A percentile compares a stretch with the other conserved stretches of the same genome.
Evolutionary conservation across 2,329 filamentous ascomycete genomes (phyloP).

Genomic region (Zopfia rhizophila): DNA sequence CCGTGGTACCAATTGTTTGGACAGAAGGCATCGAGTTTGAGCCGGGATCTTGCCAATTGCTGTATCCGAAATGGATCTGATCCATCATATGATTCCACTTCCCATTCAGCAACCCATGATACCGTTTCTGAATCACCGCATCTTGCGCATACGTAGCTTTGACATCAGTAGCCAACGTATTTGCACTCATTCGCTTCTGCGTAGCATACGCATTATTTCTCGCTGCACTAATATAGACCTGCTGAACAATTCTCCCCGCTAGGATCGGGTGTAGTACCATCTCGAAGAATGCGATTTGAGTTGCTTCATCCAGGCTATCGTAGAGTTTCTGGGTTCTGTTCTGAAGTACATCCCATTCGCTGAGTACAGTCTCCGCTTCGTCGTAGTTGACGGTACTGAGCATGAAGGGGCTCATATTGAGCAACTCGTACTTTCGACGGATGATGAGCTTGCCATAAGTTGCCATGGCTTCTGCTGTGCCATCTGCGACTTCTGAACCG

Average conservation of each 20-base stretch:
- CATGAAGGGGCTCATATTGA: slow-evolving; percentile 66
- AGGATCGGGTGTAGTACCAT: slow-evolving; percentile 67
- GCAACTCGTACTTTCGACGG: slow-evolving; percentile 68
- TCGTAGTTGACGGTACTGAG: slow-evolving; percentile 65
- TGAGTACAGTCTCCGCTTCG: slow-evolving; percentile 66
- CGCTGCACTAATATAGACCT: slow-evolving; percentile 33
- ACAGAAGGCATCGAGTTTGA: slow-evolving; percentile 71
- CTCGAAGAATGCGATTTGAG: slow-evolving; percentile 68
- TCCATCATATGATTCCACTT: slow-evolving; percentile 47
- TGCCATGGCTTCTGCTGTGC: slow-evolving; percentile 62
- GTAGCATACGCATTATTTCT: slow-evolving; percentile 34
- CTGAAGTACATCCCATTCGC: slow-evolving; percentile 63
- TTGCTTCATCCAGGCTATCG: slow-evolving; percentile 58
- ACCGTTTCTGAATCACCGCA: slow-evolving; percentile 32
- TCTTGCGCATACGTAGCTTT: slow-evolving; percentile 32
- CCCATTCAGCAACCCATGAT: slow-evolving; percentile 35
- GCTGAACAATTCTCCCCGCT: slow-evolving; percentile 65
- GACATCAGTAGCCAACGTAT: slow-evolving; percentile 34
- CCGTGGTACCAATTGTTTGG: slow-evolving; percentile 66
- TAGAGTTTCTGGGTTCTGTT: slow-evolving; percentile 65
- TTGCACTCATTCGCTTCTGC: slow-evolving; percentile 38
- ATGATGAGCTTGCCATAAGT: slow-evolving; percentile 65
- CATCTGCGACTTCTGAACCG: slow-evolving; percentile 54
- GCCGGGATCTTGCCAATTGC: slow-evolving; percentile 71
- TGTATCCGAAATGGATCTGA: slow-evolving; percentile 41